These are phyloP conservation scores for Penicillium pancosmium DNA, from an alignment of 495 filamentous ascomycete genomes.

Conservation along the genomic window DNA sequence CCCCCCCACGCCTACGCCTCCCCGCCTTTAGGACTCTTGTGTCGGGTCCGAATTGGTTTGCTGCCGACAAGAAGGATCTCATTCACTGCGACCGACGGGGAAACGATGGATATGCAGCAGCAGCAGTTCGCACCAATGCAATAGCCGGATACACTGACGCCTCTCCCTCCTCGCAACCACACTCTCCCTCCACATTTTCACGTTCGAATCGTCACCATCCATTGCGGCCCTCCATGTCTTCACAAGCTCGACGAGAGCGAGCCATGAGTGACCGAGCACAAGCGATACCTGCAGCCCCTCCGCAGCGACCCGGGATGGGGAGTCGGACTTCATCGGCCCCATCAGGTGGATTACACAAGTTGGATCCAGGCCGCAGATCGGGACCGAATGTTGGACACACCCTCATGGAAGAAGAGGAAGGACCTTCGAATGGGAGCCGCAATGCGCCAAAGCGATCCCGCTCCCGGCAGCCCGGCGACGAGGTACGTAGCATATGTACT, in stretches of 20 bases:
- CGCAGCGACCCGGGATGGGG: conserved; percentile 35
- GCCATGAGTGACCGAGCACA: conserved; percentile 39
- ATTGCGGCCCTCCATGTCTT: conserved; percentile 16
- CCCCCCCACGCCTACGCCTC: background rate
- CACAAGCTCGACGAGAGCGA: conserved; percentile 29
- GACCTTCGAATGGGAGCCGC: conserved; percentile 13
- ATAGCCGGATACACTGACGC: conserved; percentile 25
- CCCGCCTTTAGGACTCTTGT: background rate
- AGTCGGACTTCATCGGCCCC: conserved; percentile 42
- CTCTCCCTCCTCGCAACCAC: background rate
- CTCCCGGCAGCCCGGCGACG: conserved; percentile 23
- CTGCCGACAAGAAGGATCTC: background rate
- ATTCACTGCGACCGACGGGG: conserved; percentile 6
- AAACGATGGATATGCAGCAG: conserved; percentile 45
- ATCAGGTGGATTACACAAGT: conserved; percentile 30
- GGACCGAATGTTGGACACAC: conserved; percentile 30
- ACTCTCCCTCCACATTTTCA: background rate
- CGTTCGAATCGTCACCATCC: background rate
- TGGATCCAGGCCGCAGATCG: conserved; percentile 26
- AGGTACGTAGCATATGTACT: conserved; percentile 26
- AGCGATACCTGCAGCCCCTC: conserved; percentile 23
- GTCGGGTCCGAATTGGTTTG: background rate
- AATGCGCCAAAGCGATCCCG: conserved; percentile 16
- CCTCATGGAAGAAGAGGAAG: conserved; percentile 40
- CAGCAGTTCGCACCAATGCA: conserved; percentile 34